A percentile compares a stretch with the other conserved stretches of the same genome.
phyloP scores from a whole-genome alignment of 345 rosid species.

The Camelina sativa region DNA sequence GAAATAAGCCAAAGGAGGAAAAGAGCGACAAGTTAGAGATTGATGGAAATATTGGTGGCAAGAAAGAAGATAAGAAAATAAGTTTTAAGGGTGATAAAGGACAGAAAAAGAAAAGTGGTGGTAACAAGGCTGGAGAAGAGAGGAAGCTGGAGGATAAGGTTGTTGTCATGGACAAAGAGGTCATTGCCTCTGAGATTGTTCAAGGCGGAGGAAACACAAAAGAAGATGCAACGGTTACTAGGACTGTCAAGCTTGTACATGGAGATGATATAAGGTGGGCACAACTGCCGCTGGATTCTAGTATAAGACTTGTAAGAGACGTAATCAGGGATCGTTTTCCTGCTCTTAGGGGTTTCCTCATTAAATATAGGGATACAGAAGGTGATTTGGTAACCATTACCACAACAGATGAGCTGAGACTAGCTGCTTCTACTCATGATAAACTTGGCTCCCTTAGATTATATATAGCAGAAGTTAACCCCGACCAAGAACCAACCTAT shows the following conservation, averaged over 20 bases:
- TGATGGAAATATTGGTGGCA: slow-evolving; percentile 34
- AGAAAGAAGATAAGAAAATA: slow-evolving; percentile 16
- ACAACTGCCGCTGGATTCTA: slow-evolving; percentile 70
- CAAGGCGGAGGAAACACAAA: slow-evolving; percentile 55
- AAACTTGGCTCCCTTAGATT: slow-evolving; percentile 71
- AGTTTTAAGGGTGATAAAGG: slow-evolving; percentile 39
- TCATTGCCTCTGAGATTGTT: slow-evolving; percentile 55
- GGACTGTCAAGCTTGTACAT: slow-evolving; percentile 81
- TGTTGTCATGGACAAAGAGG: slow-evolving; percentile 60
- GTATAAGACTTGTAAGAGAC: slow-evolving; percentile 71
- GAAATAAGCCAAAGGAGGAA: slow-evolving; percentile 21
- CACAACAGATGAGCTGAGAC: slow-evolving; percentile 74
- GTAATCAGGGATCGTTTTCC: slow-evolving; percentile 83
- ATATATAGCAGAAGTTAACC: slow-evolving; percentile 71
- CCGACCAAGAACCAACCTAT: slow-evolving; percentile 87
- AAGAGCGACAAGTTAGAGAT: slow-evolving; percentile 28
- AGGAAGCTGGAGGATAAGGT: slow-evolving; percentile 52
- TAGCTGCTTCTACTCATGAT: slow-evolving; percentile 62
- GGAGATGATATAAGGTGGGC: slow-evolving; percentile 98
- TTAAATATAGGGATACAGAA: slow-evolving; percentile 86
- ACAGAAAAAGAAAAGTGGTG: slow-evolving; percentile 51
- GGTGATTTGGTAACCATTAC: slow-evolving; percentile 96
- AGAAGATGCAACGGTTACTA: slow-evolving; percentile 61
- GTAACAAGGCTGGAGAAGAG: slow-evolving; percentile 42
- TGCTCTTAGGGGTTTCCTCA: slow-evolving; percentile 68